Conservation (phyloP, 164 flowering plant species). For the Kalanchoe fedtschenkoi region DNA sequence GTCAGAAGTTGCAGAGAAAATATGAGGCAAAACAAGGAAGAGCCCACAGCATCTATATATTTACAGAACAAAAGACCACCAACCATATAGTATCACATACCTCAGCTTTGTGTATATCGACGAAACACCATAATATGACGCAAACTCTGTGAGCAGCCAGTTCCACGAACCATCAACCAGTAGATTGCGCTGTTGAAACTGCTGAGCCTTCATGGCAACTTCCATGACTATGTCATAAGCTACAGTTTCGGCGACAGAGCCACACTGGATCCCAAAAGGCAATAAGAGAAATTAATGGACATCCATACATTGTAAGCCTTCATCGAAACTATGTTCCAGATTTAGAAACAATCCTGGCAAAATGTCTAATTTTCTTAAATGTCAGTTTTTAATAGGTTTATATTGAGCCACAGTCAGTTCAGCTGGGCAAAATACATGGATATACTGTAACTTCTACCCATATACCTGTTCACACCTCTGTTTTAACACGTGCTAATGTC, state of each 20-base stretch:
- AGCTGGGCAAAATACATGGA: neutral
- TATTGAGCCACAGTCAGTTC: neutral
- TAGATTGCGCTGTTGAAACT: constrained; percentile 73
- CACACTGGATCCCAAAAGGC: constrained; percentile 47
- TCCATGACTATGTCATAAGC: constrained; percentile 88
- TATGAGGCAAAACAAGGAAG: neutral
- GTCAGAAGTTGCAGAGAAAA: neutral
- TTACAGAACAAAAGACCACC: neutral
- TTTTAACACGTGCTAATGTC: too few species aligned
- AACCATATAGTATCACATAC: constrained; percentile 19
- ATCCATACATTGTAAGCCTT: neutral
- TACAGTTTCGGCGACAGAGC: constrained; percentile 91
- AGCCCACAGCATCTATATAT: neutral
- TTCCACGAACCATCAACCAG: constrained; percentile 73
- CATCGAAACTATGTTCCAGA: neutral
- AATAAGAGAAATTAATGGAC: neutral
- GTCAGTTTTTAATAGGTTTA: neutral
- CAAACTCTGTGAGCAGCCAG: constrained; percentile 82
- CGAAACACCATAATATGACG: constrained; percentile 87
- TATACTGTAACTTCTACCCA: neutral
- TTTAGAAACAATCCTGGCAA: too few species aligned
- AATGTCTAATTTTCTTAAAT: too few species aligned
- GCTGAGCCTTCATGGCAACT: constrained; percentile 79
- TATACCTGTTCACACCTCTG: too few species aligned
- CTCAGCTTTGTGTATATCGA: constrained; percentile 76